Evolutionary conservation across 1,284 basidiomycete species (phyloP).

Genomic region (Cutaneotrichosporon dermatis): DNA sequence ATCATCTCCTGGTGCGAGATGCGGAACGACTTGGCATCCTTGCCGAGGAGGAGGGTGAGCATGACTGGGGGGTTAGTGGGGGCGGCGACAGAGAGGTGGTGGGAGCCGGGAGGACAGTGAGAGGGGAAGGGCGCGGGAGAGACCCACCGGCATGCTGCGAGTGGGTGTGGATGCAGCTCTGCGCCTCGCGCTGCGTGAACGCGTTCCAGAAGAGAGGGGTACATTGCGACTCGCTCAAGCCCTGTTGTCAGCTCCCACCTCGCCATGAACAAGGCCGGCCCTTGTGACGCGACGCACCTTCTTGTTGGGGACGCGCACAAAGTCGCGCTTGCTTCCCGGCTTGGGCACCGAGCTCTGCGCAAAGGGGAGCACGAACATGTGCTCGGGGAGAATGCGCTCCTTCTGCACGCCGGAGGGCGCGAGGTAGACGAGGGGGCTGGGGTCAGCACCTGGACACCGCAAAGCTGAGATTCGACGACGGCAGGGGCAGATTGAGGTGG

Average conservation of each 20-base stretch:
- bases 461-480: too few species aligned
- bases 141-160: slow-evolving; percentile 63
- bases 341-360: slow-evolving; percentile 59
- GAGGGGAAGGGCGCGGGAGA: not conserved
- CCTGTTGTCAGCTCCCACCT: slow-evolving; percentile 18
- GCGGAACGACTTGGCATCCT: slow-evolving; percentile 56
- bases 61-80: slow-evolving; percentile 59
- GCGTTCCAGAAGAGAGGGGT: slow-evolving; percentile 90
- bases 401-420: slow-evolving; percentile 85
- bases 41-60: slow-evolving; percentile 69
- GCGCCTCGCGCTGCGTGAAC: slow-evolving; percentile 67
- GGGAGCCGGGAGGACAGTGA: not conserved
- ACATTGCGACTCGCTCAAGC: slow-evolving; percentile 71
- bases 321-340: slow-evolving; percentile 63
- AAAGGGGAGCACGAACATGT: slow-evolving; percentile 80
- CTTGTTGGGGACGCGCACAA: slow-evolving; percentile 64
- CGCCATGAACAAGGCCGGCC: too few species aligned
- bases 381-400: slow-evolving; percentile 68
- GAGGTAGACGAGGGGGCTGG: slow-evolving; percentile 71
- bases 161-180: slow-evolving; percentile 79
- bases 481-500: not conserved
- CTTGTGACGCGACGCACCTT: slow-evolving; percentile 36
- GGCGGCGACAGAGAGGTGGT: not conserved
- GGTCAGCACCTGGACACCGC: not conserved
- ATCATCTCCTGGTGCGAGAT: slow-evolving; percentile 80